phyloP scores from a whole-genome alignment of 139 green algal genomes.

The Micromonas pusilla region DNA sequence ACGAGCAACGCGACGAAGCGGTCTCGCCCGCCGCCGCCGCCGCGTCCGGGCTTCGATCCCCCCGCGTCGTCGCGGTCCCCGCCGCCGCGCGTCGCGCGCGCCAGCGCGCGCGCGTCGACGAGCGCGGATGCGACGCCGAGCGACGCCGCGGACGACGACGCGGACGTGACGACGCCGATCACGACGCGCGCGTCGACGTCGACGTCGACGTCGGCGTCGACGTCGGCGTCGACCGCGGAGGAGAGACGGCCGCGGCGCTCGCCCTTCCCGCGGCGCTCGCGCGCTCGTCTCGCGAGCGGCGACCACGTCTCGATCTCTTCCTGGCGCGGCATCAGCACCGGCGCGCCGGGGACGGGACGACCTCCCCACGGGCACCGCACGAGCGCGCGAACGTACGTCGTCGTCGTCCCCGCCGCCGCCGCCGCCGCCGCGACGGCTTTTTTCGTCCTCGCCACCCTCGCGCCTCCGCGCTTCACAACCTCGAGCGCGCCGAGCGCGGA shows the following conservation, averaged over 20 bases:
- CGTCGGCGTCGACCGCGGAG: too few relatives aligned
- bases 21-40: neutral
- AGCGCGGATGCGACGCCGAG: constrained; percentile 5
- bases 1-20: too few relatives aligned
- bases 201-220: neutral
- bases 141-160: neutral
- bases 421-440: neutral
- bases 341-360: too few relatives aligned
- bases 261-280: too few relatives aligned
- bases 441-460: neutral
- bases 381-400: neutral
- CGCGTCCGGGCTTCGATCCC: neutral
- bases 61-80: neutral
- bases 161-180: constrained; percentile 10
- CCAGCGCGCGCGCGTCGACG: neutral
- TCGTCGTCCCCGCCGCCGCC: too few relatives aligned
- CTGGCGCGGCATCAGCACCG: neutral
- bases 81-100: neutral
- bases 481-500: neutral
- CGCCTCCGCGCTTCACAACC: neutral
- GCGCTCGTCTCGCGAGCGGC: too few relatives aligned
- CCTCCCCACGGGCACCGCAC: neutral
- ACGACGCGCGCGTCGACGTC: neutral
- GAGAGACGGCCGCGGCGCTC: too few relatives aligned
- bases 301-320: too few relatives aligned